Conservation (phyloP, 768 basidiomycete genomes). For the Austroboletus festivus region DNA sequence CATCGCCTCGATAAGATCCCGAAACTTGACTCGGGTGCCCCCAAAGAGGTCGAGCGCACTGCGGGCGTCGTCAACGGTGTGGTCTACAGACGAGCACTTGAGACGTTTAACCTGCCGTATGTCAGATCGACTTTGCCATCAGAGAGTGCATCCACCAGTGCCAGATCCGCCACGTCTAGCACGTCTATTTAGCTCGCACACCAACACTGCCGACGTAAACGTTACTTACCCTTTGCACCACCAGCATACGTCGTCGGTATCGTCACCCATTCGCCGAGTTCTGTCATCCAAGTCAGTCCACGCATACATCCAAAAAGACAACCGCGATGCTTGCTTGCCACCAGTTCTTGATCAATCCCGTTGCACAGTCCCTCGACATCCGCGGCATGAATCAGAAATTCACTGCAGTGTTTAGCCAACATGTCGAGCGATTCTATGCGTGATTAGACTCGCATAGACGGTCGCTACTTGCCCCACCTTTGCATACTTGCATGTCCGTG, state of each 20-base stretch:
- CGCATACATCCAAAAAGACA: neutral
- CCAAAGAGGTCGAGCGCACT: conserved; percentile 73
- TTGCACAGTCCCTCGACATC: conserved; percentile 97
- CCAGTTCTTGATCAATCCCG: conserved; percentile 91
- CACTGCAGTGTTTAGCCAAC: conserved; percentile 83
- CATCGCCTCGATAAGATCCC: conserved; percentile 45
- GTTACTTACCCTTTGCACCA: conserved; percentile 74
- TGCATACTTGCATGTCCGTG: conserved; percentile 88
- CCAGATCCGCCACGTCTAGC: conserved; percentile 75
- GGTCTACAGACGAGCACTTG: neutral
- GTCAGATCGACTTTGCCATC: conserved; percentile 63
- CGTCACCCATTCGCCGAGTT: conserved; percentile 84
- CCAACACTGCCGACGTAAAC: neutral
- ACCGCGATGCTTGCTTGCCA: conserved; percentile 52
- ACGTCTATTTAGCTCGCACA: neutral
- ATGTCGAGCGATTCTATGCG: conserved; percentile 71
- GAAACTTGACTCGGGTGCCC: conserved; percentile 58
- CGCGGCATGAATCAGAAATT: conserved; percentile 96
- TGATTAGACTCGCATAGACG: neutral
- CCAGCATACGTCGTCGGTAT: conserved; percentile 97
- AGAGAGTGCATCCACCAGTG: conserved; percentile 76
- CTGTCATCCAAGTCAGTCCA: conserved; percentile 39
- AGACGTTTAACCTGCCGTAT: conserved; percentile 36
- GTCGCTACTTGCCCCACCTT: conserved; percentile 46
- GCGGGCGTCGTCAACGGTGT: neutral